Percentiles rank a stretch among this genome's conserved stretches.
These are phyloP conservation scores for Claviceps spartinae DNA, from an alignment of 2,329 filamentous ascomycete genomes.

Conservation along the genomic window DNA sequence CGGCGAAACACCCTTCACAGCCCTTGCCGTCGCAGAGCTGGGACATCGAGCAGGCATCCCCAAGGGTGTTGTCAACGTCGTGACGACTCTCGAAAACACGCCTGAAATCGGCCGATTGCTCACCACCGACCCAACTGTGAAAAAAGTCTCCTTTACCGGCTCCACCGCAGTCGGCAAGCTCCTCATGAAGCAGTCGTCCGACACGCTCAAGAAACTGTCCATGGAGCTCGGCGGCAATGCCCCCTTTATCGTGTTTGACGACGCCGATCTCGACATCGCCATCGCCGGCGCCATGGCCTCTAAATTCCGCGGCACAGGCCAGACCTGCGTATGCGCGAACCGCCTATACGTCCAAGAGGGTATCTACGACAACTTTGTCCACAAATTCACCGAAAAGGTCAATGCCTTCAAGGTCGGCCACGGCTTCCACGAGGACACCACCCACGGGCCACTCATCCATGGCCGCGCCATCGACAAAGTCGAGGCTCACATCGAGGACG, in stretches of 20 bases:
- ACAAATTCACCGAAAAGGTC: constrained; percentile 58
- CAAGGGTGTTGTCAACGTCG: constrained; percentile 77
- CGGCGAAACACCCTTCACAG: constrained; percentile 82
- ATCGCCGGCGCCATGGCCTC: constrained; percentile 70
- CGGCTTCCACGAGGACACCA: constrained; percentile 56
- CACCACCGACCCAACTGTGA: constrained; percentile 57
- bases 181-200: constrained; percentile 79
- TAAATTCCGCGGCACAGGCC: constrained; percentile 89
- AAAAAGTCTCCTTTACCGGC: constrained; percentile 91
- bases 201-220: constrained; percentile 69
- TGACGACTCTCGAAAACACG: constrained; percentile 71
- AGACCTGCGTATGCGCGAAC: constrained; percentile 90
- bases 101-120: constrained; percentile 63
- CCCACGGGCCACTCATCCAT: constrained; percentile 78
- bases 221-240: constrained; percentile 92
- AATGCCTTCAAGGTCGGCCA: constrained; percentile 61
- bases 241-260: constrained; percentile 93
- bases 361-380: constrained; percentile 63
- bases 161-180: constrained; percentile 55
- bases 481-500: constrained; percentile 66
- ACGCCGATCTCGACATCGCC: constrained; percentile 76
- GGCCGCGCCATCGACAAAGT: constrained; percentile 70
- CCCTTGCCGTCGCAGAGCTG: constrained; percentile 76
- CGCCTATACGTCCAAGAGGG: constrained; percentile 66
- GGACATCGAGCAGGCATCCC: constrained; percentile 79